Evolutionary conservation across 2,329 filamentous ascomycete genomes (phyloP), one percentile per base, ranked within the genome.

Genomic region (Xylariales sp.): DNA sequence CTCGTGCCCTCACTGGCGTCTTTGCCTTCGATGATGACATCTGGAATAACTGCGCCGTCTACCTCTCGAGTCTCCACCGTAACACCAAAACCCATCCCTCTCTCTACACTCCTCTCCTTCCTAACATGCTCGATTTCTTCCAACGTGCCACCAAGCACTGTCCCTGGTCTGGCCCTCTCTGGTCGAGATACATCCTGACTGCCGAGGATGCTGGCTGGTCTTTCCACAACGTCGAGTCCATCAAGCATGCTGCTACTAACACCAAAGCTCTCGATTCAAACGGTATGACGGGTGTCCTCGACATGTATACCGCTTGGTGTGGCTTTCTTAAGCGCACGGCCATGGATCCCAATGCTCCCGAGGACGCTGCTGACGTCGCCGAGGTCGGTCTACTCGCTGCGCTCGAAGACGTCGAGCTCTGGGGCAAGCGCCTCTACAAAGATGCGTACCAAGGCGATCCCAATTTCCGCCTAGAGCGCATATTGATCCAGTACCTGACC

Each of bases 291-390:
- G 92, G 94, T 72, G 89, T 97, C 39, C 87, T 98, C 67, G 93
- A 97, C 74, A 93, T 98, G 76, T 94, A 97, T 76, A 90, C 93
- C 61, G 91, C 94, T 0, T 99, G 96, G 96, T 97, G 95, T 76
- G 94, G 93, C 57, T 98, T 95, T 74, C 85, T 99, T 23, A 93
- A 95, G 72, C 91, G 96, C 30, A 90, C 90, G 56, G 93, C 95
- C 18, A 94, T 97, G 82, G 85, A 89, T 64, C 85, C 89, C 1
- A 88, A 89, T 67, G 89, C 91, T 1, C 88, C 88, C 1, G 92
- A 95, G 65, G 94, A 97, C 77, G 93, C 95, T 62, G 86, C 92
- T 39, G 94, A 97, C 76, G 89, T 97, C 55, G 95, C 95, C 7
- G 94, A 98, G 76, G 92, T 97, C 49, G 95, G 94, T 10, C 90